Conservation (phyloP, 306 rosid genomes). For the Pachyrhizus erosus region DNA sequence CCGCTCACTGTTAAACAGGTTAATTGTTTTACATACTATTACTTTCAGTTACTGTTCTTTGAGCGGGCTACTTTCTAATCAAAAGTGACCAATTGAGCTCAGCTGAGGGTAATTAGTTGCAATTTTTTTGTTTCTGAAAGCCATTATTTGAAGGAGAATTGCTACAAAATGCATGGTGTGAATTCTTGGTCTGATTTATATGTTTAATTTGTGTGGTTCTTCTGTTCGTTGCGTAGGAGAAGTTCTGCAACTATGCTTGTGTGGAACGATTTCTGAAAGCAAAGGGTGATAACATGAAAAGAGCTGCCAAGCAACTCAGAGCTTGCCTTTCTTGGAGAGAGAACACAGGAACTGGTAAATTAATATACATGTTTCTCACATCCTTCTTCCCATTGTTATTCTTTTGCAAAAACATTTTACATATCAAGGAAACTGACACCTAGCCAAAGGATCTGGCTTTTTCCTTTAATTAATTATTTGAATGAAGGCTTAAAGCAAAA, state of each 20-base stretch:
- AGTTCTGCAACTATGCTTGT: not conserved
- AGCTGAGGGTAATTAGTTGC: not conserved
- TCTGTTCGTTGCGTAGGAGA: not conserved
- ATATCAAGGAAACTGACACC: not conserved
- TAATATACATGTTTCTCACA: not conserved
- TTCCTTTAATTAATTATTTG: not conserved
- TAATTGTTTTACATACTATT: not conserved
- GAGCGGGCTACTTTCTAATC: not conserved
- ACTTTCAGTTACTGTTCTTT: not conserved
- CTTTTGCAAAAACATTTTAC: not conserved
- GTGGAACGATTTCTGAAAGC: slow-evolving; percentile 15
- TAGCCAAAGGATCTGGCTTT: not conserved
- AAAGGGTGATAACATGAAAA: not conserved
- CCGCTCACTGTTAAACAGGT: slow-evolving; percentile 79
- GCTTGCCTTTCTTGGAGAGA: slow-evolving; percentile 20
- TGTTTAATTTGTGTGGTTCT: too few relatives aligned
- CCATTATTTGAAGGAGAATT: too few relatives aligned
- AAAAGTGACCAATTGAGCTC: not conserved
- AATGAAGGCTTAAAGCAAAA: not conserved
- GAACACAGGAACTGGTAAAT: not conserved
- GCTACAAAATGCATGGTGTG: too few relatives aligned
- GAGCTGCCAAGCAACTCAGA: slow-evolving; percentile 18
- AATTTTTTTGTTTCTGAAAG: too few relatives aligned
- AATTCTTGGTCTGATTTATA: too few relatives aligned
- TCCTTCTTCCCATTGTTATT: not conserved